A percentile compares a stretch with the other conserved stretches of the same genome.
Conservation (phyloP, 345 rosid genomes). For the Gossypium arboreum region DNA sequence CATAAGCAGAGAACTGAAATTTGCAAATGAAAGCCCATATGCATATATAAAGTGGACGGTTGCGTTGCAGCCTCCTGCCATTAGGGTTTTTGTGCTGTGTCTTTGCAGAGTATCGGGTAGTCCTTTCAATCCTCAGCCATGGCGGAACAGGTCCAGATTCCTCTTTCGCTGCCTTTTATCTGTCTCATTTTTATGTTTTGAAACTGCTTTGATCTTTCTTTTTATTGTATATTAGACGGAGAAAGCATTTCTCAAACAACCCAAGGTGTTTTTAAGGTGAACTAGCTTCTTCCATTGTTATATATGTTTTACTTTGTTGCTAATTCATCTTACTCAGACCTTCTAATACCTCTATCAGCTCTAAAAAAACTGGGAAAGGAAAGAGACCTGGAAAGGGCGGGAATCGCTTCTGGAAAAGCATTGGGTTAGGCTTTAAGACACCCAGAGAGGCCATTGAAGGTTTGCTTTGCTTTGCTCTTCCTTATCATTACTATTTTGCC, state of each 20-base stretch:
- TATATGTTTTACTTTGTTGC: neutral
- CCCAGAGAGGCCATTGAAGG: conserved; percentile 69
- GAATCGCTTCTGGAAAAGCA: conserved; percentile 57
- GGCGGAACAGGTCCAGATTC: conserved; percentile 24
- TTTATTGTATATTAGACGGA: neutral
- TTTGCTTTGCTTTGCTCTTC: neutral
- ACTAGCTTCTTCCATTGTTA: neutral
- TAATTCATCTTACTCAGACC: neutral
- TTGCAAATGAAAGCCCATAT: neutral
- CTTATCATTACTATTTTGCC: neutral
- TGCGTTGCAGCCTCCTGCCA: neutral
- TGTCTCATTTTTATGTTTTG: neutral
- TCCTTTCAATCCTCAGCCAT: conserved; percentile 7
- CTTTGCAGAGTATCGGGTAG: neutral
- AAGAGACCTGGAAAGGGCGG: conserved; percentile 75
- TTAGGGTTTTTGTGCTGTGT: conserved; percentile 10
- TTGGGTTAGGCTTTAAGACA: conserved; percentile 65
- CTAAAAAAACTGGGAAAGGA: conserved; percentile 57
- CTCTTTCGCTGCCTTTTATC: neutral
- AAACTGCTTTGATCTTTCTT: neutral
- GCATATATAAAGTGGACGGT: neutral
- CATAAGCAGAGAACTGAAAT: neutral
- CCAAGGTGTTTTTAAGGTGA: conserved; percentile 19
- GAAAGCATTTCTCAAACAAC: conserved; percentile 22
- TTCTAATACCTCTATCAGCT: conserved; percentile 24